Percentiles rank a stretch among this genome's conserved stretches.
Evolutionary conservation across 176 grass and related monocot species (phyloP).

Genomic region (Carex littledalei): DNA sequence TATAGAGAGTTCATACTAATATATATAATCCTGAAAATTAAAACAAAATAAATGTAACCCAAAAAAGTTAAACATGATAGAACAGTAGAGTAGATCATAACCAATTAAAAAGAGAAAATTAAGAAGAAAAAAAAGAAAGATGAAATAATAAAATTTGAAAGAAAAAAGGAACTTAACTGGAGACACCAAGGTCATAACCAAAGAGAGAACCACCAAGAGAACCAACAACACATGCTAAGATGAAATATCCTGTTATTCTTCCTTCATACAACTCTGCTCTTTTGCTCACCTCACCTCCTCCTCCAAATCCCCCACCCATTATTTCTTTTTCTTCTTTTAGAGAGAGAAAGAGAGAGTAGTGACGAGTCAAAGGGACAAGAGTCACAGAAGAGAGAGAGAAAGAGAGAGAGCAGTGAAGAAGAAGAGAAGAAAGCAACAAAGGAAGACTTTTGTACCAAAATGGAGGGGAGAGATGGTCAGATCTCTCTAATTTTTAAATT

Average conservation of each 20-base stretch:
- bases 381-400: not conserved
- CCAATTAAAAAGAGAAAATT: not conserved
- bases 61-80: not conserved
- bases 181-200: constrained; percentile 95
- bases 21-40: not conserved
- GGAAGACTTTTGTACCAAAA: not conserved
- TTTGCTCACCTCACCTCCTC: constrained; percentile 35
- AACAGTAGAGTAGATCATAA: not conserved
- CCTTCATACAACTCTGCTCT: constrained; percentile 76
- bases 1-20: not conserved
- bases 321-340: not conserved
- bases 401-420: not conserved
- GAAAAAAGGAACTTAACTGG: constrained; percentile 39
- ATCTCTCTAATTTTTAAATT: too few relatives aligned
- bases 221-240: constrained; percentile 83
- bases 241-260: constrained; percentile 77
- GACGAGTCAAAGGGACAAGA: not conserved
- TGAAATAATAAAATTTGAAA: not conserved
- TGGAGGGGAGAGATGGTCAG: not conserved
- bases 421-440: constrained; percentile 1
- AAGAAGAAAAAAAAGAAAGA: not conserved
- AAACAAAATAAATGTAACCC: not conserved
- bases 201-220: constrained; percentile 98
- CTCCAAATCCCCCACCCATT: constrained; percentile 66
- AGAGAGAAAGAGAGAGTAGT: not conserved